Percentiles rank a stretch among this genome's conserved stretches.
Conservation (phyloP, 1,284 basidiomycete species). For the Apiotrichum laibachii region DNA sequence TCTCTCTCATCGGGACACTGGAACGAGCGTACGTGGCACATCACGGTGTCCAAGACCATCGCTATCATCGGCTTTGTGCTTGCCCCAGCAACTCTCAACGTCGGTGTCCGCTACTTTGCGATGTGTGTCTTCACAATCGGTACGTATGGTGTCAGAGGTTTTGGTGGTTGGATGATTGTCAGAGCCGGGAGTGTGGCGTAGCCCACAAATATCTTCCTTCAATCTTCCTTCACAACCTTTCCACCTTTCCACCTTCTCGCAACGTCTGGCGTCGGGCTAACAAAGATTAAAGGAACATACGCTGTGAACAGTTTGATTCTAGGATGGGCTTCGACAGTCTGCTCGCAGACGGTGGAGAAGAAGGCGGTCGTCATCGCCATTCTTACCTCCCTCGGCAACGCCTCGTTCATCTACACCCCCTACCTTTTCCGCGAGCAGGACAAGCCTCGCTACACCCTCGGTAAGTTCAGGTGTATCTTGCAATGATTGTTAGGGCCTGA, state of each 20-base stretch:
- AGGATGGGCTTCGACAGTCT: slow-evolving; percentile 39
- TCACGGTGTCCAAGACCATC: slow-evolving; percentile 28
- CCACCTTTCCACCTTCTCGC: no score
- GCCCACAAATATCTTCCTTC: no score
- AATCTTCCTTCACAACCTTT: no score
- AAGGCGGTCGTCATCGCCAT: slow-evolving; percentile 33
- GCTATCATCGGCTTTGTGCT: slow-evolving; percentile 38
- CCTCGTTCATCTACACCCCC: slow-evolving; percentile 33
- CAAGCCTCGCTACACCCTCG: slow-evolving; percentile 24
- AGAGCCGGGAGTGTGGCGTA: no score
- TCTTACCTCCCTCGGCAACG: slow-evolving; percentile 31
- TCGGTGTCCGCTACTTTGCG: slow-evolving; percentile 34
- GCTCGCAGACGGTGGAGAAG: slow-evolving; percentile 34
- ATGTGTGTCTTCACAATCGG: slow-evolving; percentile 36
- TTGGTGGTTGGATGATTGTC: no score
- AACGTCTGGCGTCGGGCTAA: no score
- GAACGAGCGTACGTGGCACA: slow-evolving; percentile 33
- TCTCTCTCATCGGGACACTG: slow-evolving; percentile 30
- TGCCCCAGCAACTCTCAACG: slow-evolving; percentile 31
- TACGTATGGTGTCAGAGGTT: no score
- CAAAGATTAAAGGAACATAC: no score
- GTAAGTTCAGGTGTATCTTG: no score
- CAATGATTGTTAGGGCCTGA: no score
- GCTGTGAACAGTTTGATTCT: slow-evolving; percentile 32
- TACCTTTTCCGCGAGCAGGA: slow-evolving; percentile 34